Percentiles rank a stretch among this genome's conserved stretches.
Evolutionary conservation across 345 rosid genomes (phyloP).

Genomic region (Eucalyptus viminalis): DNA sequence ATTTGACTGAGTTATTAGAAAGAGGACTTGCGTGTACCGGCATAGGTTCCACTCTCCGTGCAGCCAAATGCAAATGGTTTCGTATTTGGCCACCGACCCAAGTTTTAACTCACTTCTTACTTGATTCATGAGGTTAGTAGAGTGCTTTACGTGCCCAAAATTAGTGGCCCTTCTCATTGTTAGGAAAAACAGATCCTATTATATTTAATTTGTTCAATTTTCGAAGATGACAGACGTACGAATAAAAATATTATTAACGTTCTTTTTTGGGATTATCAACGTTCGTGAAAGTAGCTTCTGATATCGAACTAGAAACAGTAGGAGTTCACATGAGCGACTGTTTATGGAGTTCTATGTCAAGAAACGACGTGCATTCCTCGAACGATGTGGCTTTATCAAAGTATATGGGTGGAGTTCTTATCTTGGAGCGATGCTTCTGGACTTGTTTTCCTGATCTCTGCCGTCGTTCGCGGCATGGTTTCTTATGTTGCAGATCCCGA

Average conservation of each 20-base stretch:
- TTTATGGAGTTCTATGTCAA: not conserved
- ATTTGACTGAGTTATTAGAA: not conserved
- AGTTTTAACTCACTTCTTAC: not conserved
- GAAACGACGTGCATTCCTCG: not conserved
- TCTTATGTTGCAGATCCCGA: not conserved
- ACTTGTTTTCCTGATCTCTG: not conserved
- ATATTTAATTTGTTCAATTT: not conserved
- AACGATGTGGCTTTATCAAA: not conserved
- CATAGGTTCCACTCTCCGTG: not conserved
- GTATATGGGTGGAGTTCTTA: not conserved
- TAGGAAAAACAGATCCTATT: not conserved
- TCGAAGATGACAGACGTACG: not conserved
- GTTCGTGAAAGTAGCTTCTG: not conserved
- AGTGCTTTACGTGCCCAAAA: not conserved
- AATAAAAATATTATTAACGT: not conserved
- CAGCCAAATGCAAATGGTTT: not conserved
- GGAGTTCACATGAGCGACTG: not conserved
- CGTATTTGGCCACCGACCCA: rapidly evolving
- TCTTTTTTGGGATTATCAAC: not conserved
- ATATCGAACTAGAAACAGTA: not conserved
- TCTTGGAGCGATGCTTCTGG: not conserved
- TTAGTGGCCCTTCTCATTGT: not conserved
- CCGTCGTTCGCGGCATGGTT: not conserved
- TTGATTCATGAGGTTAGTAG: not conserved
- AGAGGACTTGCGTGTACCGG: not conserved